Percentiles rank a stretch among this genome's conserved stretches.
Conservation (phyloP, 2,329 filamentous ascomycete species). For the Colletotrichum navitas region DNA sequence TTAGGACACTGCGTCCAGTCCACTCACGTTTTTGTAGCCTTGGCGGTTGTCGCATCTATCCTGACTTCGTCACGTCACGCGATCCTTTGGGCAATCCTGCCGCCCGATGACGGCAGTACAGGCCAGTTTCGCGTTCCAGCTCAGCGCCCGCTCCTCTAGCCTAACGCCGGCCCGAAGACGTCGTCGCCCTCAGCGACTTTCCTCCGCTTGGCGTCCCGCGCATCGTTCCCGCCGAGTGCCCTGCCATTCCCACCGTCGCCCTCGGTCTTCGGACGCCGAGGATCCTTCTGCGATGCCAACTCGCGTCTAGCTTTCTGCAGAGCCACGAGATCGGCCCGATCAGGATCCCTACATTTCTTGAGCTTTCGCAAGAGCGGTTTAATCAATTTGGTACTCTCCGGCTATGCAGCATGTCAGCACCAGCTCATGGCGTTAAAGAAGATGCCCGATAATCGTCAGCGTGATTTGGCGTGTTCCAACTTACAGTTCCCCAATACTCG, state of each 20-base stretch:
- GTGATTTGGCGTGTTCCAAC: slow-evolving; percentile 20
- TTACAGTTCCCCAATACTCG: slow-evolving; percentile 66
- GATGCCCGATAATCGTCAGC: neutral
- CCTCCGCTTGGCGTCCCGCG: slow-evolving; percentile 60
- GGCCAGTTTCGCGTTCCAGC: neutral
- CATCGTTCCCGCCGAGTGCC: slow-evolving; percentile 41
- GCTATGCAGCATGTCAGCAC: slow-evolving; percentile 53
- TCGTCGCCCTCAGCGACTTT: slow-evolving; percentile 60
- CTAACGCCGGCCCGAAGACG: slow-evolving; percentile 56
- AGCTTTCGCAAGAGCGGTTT: slow-evolving; percentile 76
- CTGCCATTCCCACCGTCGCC: slow-evolving; percentile 55
- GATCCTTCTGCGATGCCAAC: slow-evolving; percentile 57
- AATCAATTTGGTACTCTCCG: slow-evolving; percentile 62
- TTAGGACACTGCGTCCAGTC: slow-evolving; percentile 8
- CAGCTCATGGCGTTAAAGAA: neutral
- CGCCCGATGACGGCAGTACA: neutral
- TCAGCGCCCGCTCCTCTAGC: neutral
- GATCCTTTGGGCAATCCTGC: neutral
- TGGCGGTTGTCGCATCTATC: neutral
- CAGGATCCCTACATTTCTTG: slow-evolving; percentile 79
- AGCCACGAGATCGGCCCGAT: slow-evolving; percentile 78
- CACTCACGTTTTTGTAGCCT: neutral
- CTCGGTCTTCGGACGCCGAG: slow-evolving; percentile 52
- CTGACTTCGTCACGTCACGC: neutral
- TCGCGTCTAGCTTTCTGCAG: slow-evolving; percentile 75